These are phyloP conservation scores for Grifola frondosa DNA, from an alignment of 1,284 basidiomycete species.

Conservation along the genomic window DNA sequence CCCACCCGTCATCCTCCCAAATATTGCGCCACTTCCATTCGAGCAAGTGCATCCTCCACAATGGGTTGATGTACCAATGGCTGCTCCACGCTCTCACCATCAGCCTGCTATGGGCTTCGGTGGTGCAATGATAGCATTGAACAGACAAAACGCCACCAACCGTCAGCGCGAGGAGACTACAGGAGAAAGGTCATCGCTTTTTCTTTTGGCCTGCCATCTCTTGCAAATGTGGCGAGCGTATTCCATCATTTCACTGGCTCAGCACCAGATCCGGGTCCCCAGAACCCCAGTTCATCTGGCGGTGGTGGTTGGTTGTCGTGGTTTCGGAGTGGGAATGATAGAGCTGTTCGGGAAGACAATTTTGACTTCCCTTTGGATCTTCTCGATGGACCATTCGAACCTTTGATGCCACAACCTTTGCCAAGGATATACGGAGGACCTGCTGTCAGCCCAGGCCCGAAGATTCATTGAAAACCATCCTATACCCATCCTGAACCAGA, in stretches of 20 bases:
- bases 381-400: too few relatives aligned
- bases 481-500: slow-evolving; percentile 63
- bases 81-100: slow-evolving; percentile 53
- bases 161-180: slow-evolving; percentile 8
- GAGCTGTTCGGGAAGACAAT: not conserved
- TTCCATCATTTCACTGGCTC: too few relatives aligned
- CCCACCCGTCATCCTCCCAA: slow-evolving; percentile 38
- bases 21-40: slow-evolving; percentile 44
- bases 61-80: slow-evolving; percentile 20
- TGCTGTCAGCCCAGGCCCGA: too few relatives aligned
- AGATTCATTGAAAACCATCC: slow-evolving; percentile 44
- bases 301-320: not conserved
- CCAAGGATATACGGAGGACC: too few relatives aligned
- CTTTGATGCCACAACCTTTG: too few relatives aligned
- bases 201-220: slow-evolving; percentile 11
- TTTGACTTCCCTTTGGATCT: not conserved
- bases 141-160: slow-evolving; percentile 25
- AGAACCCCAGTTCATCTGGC: not conserved
- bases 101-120: slow-evolving; percentile 62
- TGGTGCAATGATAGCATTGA: slow-evolving; percentile 58
- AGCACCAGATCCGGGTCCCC: too few relatives aligned
- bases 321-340: not conserved
- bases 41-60: slow-evolving; percentile 33
- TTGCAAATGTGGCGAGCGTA: too few relatives aligned
- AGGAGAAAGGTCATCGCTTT: not conserved